These are phyloP conservation scores for Cladosporium cucumerinum DNA, from an alignment of 2,329 filamentous ascomycete genomes.

Conservation along the genomic window DNA sequence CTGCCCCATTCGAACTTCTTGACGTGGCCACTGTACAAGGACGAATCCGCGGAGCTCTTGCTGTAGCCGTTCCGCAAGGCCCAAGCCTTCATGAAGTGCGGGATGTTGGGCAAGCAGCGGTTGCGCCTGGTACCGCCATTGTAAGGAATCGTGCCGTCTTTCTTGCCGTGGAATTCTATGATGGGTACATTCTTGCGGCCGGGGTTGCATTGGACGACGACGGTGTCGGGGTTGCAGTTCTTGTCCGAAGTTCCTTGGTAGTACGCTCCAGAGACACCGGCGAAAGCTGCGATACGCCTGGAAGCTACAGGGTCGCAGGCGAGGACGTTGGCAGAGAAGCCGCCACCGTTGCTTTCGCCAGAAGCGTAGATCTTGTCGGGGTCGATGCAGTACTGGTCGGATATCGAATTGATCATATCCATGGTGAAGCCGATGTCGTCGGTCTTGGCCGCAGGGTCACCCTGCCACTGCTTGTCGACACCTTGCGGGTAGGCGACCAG, in stretches of 20 bases:
- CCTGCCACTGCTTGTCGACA: conserved; percentile 39
- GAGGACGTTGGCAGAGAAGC: conserved; percentile 41
- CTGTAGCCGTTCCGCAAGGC: conserved; percentile 32
- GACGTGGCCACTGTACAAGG: conserved; percentile 23
- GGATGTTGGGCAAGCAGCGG: conserved; percentile 23
- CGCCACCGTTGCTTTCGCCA: conserved; percentile 54
- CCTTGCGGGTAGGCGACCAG: conserved; percentile 47
- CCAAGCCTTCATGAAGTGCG: conserved; percentile 36
- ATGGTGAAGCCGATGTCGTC: conserved; percentile 44
- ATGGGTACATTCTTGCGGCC: conserved; percentile 36
- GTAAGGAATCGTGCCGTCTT: conserved; percentile 40
- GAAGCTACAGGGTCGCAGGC: conserved; percentile 43
- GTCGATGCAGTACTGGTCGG: conserved; percentile 43
- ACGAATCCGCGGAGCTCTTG: conserved; percentile 21
- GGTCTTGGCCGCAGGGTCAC: conserved; percentile 43
- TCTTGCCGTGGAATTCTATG: conserved; percentile 42
- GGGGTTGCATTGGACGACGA: conserved; percentile 22
- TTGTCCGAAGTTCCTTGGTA: conserved; percentile 32
- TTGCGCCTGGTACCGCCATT: conserved; percentile 32
- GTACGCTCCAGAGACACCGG: conserved; percentile 44
- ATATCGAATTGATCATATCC: conserved; percentile 39
- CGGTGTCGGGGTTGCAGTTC: conserved; percentile 18
- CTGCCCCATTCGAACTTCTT: conserved; percentile 25
- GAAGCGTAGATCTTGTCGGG: conserved; percentile 40
- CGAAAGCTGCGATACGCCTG: conserved; percentile 47